These are phyloP conservation scores for Pyricularia pennisetigena DNA, from an alignment of 2,329 filamentous ascomycete species.

Conservation along the genomic window DNA sequence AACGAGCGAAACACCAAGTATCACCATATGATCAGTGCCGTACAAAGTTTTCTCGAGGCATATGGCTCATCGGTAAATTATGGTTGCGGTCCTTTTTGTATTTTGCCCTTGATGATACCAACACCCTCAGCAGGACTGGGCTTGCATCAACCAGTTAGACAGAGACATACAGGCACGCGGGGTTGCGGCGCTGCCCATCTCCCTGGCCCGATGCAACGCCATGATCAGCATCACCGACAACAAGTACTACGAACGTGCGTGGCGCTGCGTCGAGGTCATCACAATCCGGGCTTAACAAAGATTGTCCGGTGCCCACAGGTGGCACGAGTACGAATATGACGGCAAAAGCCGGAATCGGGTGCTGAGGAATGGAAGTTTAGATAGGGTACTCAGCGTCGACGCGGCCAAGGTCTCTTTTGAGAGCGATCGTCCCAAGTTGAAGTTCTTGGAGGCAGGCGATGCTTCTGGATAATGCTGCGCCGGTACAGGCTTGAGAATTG, in stretches of 20 bases:
- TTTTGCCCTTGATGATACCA: conserved; percentile 7
- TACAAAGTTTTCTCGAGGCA: conserved; percentile 16
- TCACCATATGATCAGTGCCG: conserved; percentile 18
- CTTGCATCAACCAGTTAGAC: conserved; percentile 24
- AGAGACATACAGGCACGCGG: conserved; percentile 18
- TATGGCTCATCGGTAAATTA: conserved; percentile 19
- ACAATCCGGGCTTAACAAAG: conserved; percentile 20
- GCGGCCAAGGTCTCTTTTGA: not conserved
- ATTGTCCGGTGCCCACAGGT: conserved; percentile 17
- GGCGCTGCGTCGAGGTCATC: conserved; percentile 26
- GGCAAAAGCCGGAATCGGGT: not conserved
- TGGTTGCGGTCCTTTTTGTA: not conserved
- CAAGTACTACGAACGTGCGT: conserved; percentile 23
- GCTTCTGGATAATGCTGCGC: not conserved
- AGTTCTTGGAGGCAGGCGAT: conserved; percentile 2
- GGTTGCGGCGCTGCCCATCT: conserved; percentile 23
- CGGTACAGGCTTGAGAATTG: not conserved
- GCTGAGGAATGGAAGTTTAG: not conserved
- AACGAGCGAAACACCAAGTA: conserved; percentile 21
- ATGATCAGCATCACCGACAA: conserved; percentile 27
- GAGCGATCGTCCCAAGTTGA: conserved; percentile 13
- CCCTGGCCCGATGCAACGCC: conserved; percentile 27
- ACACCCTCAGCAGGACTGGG: conserved; percentile 18
- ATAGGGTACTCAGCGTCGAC: not conserved
- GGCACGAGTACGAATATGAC: conserved; percentile 2